Percentiles rank a stretch among this genome's conserved stretches.
phyloP scores from a whole-genome alignment of 495 filamentous ascomycete species.

The Cercophora sp. region DNA sequence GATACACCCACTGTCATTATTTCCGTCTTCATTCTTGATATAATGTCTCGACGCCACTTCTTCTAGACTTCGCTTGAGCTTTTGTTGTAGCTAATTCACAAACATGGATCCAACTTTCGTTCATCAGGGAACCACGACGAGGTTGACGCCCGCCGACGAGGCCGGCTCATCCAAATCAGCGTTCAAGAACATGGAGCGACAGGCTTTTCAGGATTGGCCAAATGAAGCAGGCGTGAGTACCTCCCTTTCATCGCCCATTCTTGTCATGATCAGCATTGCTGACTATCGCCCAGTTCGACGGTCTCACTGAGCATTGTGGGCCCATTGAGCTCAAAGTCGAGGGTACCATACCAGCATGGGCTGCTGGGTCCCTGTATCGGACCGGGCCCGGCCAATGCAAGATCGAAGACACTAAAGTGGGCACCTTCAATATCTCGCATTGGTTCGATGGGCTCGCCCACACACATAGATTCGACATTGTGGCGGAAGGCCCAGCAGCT shows the following conservation, averaged over 20 bases:
- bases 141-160: slow-evolving; percentile 9
- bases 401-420: slow-evolving; percentile 51
- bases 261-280: background rate
- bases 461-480: slow-evolving; percentile 67
- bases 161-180: background rate
- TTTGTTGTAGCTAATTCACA: too few relatives aligned
- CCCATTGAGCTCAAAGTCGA: slow-evolving; percentile 36
- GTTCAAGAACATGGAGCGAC: background rate
- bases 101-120: background rate
- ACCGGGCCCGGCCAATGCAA: slow-evolving; percentile 63
- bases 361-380: slow-evolving; percentile 61
- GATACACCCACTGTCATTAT: too few relatives aligned
- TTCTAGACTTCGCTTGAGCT: too few relatives aligned
- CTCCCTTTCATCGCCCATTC: background rate
- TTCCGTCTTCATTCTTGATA: too few relatives aligned
- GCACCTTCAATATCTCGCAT: slow-evolving; percentile 54
- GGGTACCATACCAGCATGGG: slow-evolving; percentile 43
- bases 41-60: too few relatives aligned
- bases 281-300: slow-evolving; percentile 31
- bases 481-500: slow-evolving; percentile 7
- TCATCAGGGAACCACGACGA: slow-evolving; percentile 7
- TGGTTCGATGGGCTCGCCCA: slow-evolving; percentile 80
- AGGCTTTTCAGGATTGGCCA: slow-evolving; percentile 9
- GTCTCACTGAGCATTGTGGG: slow-evolving; percentile 38
- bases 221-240: slow-evolving; percentile 1